Evolutionary conservation across 495 filamentous ascomycete genomes (phyloP).

Genomic region (Hyaloscypha variabilis): DNA sequence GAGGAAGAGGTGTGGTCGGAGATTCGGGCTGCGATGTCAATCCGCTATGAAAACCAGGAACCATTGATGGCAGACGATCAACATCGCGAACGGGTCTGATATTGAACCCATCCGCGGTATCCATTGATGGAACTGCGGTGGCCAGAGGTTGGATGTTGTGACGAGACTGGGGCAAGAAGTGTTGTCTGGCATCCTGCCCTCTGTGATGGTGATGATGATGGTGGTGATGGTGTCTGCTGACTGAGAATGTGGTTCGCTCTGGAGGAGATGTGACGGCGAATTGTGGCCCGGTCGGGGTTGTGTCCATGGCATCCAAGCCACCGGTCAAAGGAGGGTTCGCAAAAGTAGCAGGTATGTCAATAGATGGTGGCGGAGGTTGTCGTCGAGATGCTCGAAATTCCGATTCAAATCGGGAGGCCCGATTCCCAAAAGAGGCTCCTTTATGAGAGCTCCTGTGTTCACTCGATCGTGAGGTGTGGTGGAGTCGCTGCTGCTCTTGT

Average conservation of each 20-base stretch:
- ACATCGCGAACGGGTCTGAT: constrained; percentile 81
- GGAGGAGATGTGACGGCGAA: constrained; percentile 74
- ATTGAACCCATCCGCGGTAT: constrained; percentile 72
- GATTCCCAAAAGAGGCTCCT: constrained; percentile 34
- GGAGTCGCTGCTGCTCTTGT: constrained; percentile 31
- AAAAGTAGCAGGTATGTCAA: constrained; percentile 65
- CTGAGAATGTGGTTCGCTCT: constrained; percentile 66
- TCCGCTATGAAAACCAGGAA: constrained; percentile 69
- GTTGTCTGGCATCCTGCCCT: constrained; percentile 61
- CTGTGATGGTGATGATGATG: constrained; percentile 58
- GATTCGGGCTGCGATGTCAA: constrained; percentile 89
- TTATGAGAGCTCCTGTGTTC: constrained; percentile 33
- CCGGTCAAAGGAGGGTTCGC: constrained; percentile 23
- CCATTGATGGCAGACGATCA: constrained; percentile 85
- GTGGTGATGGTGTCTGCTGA: constrained; percentile 54
- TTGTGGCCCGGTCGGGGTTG: constrained; percentile 65
- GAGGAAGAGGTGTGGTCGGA: constrained; percentile 85
- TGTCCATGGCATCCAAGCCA: constrained; percentile 39
- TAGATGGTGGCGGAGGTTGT: constrained; percentile 70
- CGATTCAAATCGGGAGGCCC: constrained; percentile 43
- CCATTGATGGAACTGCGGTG: constrained; percentile 72
- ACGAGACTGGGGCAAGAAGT: constrained; percentile 52
- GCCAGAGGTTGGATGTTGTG: constrained; percentile 67
- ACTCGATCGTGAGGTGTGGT: constrained; percentile 25
- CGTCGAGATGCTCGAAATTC: constrained; percentile 59